These are phyloP conservation scores for Aureobasidium vineae DNA, from an alignment of 2,329 filamentous ascomycete species.

Conservation along the genomic window DNA sequence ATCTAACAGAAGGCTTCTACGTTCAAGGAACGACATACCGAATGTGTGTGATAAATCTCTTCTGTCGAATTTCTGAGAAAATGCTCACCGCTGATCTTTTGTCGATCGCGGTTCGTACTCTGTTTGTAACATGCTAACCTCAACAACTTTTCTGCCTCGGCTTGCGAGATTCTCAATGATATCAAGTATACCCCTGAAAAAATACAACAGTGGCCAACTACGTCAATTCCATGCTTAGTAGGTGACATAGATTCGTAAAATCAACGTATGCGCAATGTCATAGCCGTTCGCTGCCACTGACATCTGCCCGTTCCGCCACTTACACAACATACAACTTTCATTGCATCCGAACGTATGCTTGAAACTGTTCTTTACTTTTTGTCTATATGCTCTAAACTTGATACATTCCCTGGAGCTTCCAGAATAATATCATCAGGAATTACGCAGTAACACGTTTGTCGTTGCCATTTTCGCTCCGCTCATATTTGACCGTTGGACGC, in stretches of 20 bases:
- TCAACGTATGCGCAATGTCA: background rate
- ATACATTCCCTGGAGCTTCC: background rate
- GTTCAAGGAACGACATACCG: background rate
- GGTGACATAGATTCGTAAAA: too few species aligned
- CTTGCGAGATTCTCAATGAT: background rate
- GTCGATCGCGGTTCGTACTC: constrained; percentile 5
- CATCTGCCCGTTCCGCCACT: background rate
- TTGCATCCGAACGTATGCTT: background rate
- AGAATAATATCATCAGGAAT: background rate
- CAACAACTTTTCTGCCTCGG: constrained; percentile 9
- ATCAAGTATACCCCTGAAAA: too few species aligned
- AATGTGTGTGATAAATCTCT: background rate
- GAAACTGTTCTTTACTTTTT: background rate
- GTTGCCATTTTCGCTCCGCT: background rate
- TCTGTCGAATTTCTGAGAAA: background rate
- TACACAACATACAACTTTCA: background rate
- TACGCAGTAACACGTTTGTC: background rate
- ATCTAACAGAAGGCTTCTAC: background rate
- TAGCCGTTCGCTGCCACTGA: constrained; percentile 1
- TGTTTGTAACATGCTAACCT: constrained; percentile 13
- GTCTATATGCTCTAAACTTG: background rate
- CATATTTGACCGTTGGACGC: background rate
- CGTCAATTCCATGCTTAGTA: background rate
- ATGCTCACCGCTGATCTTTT: background rate
- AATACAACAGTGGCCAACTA: background rate